A percentile compares a stretch with the other conserved stretches of the same genome.
Evolutionary conservation across 805 yeast species (phyloP).

Genomic region (Yarrowia divulgata): DNA sequence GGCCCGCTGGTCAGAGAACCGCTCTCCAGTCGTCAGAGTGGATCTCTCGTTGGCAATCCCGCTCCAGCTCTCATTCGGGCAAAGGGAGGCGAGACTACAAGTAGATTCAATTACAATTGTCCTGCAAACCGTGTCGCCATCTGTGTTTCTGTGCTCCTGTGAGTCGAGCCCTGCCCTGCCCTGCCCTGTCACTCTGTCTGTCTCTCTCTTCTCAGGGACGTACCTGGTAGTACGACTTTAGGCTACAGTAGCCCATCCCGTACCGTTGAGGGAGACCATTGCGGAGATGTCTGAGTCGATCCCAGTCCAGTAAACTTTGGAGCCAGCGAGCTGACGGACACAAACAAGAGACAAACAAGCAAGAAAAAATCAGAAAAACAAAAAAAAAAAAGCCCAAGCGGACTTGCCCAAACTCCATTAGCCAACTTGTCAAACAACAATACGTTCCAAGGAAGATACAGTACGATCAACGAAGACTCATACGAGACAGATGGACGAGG

Average conservation of each 20-base stretch:
- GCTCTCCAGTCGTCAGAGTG: no score
- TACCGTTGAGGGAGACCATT: conserved; percentile 31
- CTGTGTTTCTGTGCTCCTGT: conserved; percentile 1
- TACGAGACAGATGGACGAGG: neutral
- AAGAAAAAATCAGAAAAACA: no score
- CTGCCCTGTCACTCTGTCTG: neutral
- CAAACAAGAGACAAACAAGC: neutral
- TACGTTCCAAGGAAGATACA: conserved; percentile 1
- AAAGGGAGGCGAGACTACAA: conserved; percentile 30
- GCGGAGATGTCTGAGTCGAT: conserved; percentile 20
- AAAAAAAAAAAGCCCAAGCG: no score
- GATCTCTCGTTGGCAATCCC: no score
- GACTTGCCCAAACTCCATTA: neutral
- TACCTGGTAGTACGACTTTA: no score
- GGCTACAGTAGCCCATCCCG: conserved; percentile 3
- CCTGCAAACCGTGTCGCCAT: conserved; percentile 1
- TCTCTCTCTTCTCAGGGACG: neutral
- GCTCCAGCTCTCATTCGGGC: neutral
- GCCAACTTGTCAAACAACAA: neutral
- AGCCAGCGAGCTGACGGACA: neutral
- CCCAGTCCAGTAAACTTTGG: neutral
- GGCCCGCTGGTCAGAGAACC: no score
- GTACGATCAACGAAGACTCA: neutral
- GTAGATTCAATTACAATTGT: conserved; percentile 11
- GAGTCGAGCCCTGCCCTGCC: neutral